phyloP scores from a whole-genome alignment of 805 yeast genomes.

The Lipomyces yamadae region DNA sequence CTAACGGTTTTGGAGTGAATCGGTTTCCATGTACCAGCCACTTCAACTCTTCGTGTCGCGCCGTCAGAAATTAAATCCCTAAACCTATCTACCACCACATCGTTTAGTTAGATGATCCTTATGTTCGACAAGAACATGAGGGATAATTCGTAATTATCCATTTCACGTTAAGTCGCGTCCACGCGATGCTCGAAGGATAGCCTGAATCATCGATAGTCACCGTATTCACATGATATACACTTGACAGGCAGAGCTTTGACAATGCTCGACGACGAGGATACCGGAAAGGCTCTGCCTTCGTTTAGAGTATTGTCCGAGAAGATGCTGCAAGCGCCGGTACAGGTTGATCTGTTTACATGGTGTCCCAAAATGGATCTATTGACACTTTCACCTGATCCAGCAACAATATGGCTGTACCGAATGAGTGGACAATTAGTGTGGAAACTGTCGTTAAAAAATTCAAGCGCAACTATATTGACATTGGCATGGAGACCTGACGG shows the following conservation, averaged over 20 bases:
- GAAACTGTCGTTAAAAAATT: constrained; percentile 23
- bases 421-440: constrained; percentile 38
- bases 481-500: constrained; percentile 39
- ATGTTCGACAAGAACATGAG: neutral
- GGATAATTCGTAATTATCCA: neutral
- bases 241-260: neutral
- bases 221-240: neutral
- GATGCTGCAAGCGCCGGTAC: constrained; percentile 25
- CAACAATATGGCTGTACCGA: constrained; percentile 31
- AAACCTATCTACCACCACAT: neutral
- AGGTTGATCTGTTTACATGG: constrained; percentile 27
- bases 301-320: constrained; percentile 24
- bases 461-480: constrained; percentile 10
- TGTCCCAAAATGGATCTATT: constrained; percentile 38
- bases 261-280: constrained; percentile 8
- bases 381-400: constrained; percentile 29
- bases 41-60: neutral
- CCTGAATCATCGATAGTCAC: too few relatives aligned
- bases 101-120: neutral
- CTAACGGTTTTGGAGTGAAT: neutral
- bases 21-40: neutral
- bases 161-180: too few relatives aligned
- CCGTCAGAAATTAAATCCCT: neutral
- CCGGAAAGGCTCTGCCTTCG: constrained; percentile 1
- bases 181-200: neutral